Conservation (phyloP, 768 basidiomycete genomes). For the Amanita pseudoporphyria region DNA sequence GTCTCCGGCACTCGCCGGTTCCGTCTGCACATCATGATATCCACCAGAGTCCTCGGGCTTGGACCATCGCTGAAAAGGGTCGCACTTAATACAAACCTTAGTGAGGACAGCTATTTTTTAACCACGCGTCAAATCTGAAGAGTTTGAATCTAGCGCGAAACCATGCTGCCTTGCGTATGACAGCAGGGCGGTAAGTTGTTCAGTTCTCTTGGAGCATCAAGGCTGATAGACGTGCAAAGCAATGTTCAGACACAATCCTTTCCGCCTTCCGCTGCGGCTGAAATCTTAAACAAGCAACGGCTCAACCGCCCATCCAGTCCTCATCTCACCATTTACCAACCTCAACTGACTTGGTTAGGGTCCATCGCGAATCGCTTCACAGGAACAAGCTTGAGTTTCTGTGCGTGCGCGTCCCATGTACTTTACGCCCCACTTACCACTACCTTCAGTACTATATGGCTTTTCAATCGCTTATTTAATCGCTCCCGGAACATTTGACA, state of each 20-base stretch:
- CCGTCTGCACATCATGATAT: constrained; percentile 23
- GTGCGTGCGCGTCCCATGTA: constrained; percentile 37
- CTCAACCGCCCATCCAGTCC: constrained; percentile 84
- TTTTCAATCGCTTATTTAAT: constrained; percentile 81
- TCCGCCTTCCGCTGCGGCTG: constrained; percentile 42
- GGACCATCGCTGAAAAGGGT: constrained; percentile 44
- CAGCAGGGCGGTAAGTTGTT: constrained; percentile 31
- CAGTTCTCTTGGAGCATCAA: background rate
- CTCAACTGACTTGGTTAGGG: constrained; percentile 82
- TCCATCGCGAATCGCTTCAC: constrained; percentile 87
- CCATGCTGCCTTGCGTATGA: constrained; percentile 29
- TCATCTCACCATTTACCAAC: constrained; percentile 95
- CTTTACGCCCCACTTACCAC: background rate
- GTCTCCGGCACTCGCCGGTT: background rate
- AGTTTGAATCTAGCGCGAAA: constrained; percentile 27
- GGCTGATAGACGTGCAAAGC: constrained; percentile 21
- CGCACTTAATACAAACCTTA: constrained; percentile 28
- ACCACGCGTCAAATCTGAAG: constrained; percentile 15
- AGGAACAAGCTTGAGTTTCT: constrained; percentile 67
- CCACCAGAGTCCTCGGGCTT: constrained; percentile 34
- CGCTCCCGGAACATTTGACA: constrained; percentile 74
- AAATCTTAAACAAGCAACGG: constrained; percentile 83
- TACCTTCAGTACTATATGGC: constrained; percentile 66
- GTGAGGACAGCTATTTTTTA: constrained; percentile 17
- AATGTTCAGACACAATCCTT: constrained; percentile 57